These are phyloP conservation scores for Auriscalpium orientale DNA, from an alignment of 768 basidiomycete species.

Conservation along the genomic window DNA sequence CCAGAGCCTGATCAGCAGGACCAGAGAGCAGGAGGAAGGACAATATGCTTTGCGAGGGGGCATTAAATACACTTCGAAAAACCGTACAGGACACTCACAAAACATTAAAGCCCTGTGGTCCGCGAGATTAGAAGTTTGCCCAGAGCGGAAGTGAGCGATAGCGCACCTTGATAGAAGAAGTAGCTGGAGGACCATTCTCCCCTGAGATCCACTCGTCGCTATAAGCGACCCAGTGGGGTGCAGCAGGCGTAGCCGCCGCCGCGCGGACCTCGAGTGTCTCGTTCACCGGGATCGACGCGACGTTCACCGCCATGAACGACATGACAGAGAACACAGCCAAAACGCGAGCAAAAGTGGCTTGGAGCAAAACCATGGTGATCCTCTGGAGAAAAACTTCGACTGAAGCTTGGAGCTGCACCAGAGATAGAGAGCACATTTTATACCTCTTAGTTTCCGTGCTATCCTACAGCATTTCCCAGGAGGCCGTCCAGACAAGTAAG, in stretches of 20 bases:
- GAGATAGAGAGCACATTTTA: no score
- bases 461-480: no score
- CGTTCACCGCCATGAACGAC: background rate
- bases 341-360: background rate
- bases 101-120: constrained; percentile 26
- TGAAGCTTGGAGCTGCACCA: no score
- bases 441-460: no score
- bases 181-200: constrained; percentile 30
- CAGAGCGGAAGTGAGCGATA: background rate
- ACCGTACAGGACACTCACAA: constrained; percentile 19
- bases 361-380: constrained; percentile 2
- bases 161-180: constrained; percentile 25
- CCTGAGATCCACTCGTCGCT: constrained; percentile 31
- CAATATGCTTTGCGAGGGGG: constrained; percentile 22
- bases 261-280: background rate
- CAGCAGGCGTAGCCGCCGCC: constrained; percentile 13
- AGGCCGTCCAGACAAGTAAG: no score
- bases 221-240: constrained; percentile 35
- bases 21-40: constrained; percentile 37
- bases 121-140: background rate
- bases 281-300: background rate
- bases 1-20: constrained; percentile 36
- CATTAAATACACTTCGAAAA: background rate
- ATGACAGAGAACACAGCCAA: background rate
- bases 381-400: background rate